Conservation (phyloP, 352 stramenopile genomes). For the Blastocystis sp. region DNA sequence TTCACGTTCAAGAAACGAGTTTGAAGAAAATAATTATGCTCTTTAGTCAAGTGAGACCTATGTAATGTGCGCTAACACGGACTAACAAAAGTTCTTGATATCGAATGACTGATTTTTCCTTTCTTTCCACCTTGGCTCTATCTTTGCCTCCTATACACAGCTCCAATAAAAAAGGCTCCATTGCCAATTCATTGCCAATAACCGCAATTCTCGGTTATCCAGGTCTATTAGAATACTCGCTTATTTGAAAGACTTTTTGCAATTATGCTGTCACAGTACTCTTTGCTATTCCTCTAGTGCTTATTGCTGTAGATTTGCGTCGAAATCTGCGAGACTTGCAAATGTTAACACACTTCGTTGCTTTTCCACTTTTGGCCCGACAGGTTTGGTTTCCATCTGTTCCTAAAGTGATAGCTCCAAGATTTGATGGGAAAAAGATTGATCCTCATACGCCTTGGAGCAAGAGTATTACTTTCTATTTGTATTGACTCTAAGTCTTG, state of each 20-base stretch:
- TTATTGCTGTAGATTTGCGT: slow-evolving; percentile 12
- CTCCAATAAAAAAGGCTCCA: background rate
- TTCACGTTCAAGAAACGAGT: too few relatives aligned
- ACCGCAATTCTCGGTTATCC: too few relatives aligned
- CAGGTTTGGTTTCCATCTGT: background rate
- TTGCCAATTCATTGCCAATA: too few relatives aligned
- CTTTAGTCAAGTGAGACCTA: too few relatives aligned
- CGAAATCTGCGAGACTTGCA: slow-evolving; percentile 33
- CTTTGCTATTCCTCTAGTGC: background rate
- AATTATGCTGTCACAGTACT: slow-evolving; percentile 7
- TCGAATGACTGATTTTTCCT: too few relatives aligned
- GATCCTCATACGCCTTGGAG: slow-evolving; percentile 62
- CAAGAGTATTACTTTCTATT: slow-evolving; percentile 53
- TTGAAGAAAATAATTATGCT: too few relatives aligned
- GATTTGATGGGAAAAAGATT: slow-evolving; percentile 53
- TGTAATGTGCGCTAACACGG: too few relatives aligned
- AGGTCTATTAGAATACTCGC: too few relatives aligned
- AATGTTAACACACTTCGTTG: slow-evolving; percentile 27
- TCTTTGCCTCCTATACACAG: background rate
- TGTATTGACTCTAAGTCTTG: slow-evolving; percentile 5
- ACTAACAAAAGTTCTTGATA: too few relatives aligned
- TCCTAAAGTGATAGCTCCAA: background rate
- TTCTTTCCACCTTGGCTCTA: background rate
- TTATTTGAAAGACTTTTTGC: too few relatives aligned
- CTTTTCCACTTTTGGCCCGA: slow-evolving; percentile 48